These are phyloP conservation scores for Chlorella sp. DNA, from an alignment of 139 green algal genomes.

Conservation along the genomic window DNA sequence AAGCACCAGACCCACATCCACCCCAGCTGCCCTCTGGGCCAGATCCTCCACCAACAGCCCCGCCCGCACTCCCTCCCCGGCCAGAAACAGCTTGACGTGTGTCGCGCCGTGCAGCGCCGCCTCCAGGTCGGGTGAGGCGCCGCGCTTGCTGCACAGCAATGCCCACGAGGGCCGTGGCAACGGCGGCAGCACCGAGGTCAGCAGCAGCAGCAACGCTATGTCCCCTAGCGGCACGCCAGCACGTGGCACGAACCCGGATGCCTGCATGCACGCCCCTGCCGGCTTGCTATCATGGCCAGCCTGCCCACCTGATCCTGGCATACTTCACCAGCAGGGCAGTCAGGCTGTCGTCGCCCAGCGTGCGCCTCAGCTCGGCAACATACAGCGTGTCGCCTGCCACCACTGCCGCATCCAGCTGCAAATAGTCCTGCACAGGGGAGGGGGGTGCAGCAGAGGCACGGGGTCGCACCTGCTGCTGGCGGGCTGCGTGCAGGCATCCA, in stretches of 20 bases:
- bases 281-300: background rate
- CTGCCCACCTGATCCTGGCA: background rate
- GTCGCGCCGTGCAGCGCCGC: background rate
- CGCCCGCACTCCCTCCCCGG: background rate
- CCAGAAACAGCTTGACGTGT: background rate
- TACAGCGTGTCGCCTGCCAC: background rate
- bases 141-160: background rate
- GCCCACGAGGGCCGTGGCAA: too few species aligned
- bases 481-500: background rate
- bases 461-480: background rate
- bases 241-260: background rate
- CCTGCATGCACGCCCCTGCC: background rate
- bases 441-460: too few species aligned
- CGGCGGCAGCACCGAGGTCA: background rate
- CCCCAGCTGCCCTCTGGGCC: background rate
- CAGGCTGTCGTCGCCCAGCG: background rate
- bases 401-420: background rate
- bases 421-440: background rate
- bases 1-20: background rate
- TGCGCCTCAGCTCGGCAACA: background rate
- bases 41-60: background rate
- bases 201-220: background rate
- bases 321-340: background rate
- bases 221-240: too few species aligned
- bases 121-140: slow-evolving; percentile 1